Percentiles rank a stretch among this genome's conserved stretches.
Conservation (phyloP, 2,329 filamentous ascomycete species). For the Aspergillus brunneoviolaceus region DNA sequence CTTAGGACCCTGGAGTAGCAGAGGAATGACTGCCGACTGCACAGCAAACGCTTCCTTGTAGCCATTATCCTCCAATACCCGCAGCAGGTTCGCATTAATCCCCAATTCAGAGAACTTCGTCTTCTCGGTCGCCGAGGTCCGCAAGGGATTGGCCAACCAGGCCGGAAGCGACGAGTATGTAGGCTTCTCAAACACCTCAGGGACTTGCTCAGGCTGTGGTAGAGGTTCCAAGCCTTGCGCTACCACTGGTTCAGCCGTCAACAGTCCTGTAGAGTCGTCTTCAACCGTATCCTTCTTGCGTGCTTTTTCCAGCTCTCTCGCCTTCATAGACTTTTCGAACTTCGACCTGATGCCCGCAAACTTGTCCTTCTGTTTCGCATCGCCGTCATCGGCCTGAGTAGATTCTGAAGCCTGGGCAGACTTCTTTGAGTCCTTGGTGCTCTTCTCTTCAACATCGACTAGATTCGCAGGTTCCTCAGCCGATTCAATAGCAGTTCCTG, state of each 20-base stretch:
- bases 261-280: conserved; percentile 7
- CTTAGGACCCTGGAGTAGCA: conserved; percentile 67
- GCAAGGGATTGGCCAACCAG: conserved; percentile 78
- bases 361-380: conserved; percentile 29
- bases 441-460: conserved; percentile 10
- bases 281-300: conserved; percentile 16
- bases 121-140: conserved; percentile 61
- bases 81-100: conserved; percentile 60
- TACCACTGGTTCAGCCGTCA: conserved; percentile 31
- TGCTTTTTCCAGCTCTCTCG: conserved; percentile 17
- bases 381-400: conserved; percentile 24
- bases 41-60: conserved; percentile 74
- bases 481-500: conserved; percentile 12
- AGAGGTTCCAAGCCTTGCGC: conserved; percentile 69
- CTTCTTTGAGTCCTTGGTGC: not conserved
- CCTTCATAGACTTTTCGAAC: conserved; percentile 37
- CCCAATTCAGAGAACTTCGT: conserved; percentile 64
- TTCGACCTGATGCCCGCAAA: conserved; percentile 40
- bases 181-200: conserved; percentile 58
- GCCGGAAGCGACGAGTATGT: conserved; percentile 75
- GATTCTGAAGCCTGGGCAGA: conserved; percentile 1
- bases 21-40: conserved; percentile 75
- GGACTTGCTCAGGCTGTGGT: conserved; percentile 66
- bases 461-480: conserved; percentile 30
- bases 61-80: conserved; percentile 65